Evolutionary conservation across 495 filamentous ascomycete species (phyloP).

Genomic region (Penicillium roqueforti): DNA sequence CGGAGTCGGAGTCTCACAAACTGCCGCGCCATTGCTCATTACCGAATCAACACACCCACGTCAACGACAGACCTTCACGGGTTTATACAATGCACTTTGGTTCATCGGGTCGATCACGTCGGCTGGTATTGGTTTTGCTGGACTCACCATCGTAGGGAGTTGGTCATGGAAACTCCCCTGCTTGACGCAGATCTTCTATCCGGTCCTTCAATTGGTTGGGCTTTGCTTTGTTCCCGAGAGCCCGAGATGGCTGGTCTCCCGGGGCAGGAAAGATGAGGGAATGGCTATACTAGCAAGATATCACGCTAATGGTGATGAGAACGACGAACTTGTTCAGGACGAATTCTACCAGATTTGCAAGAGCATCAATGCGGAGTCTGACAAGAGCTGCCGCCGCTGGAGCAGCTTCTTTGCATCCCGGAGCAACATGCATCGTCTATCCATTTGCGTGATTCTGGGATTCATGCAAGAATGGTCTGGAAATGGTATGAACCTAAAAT

Average conservation of each 20-base stretch:
- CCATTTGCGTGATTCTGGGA: slow-evolving; percentile 56
- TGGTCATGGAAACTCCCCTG: slow-evolving; percentile 30
- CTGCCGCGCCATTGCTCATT: slow-evolving; percentile 26
- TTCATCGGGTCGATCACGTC: slow-evolving; percentile 27
- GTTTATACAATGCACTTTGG: slow-evolving; percentile 27
- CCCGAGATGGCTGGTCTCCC: slow-evolving; percentile 41
- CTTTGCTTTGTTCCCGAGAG: slow-evolving; percentile 24
- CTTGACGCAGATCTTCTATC: slow-evolving; percentile 22
- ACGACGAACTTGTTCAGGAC: slow-evolving; percentile 24
- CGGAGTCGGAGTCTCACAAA: slow-evolving; percentile 29
- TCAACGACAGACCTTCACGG: slow-evolving; percentile 21
- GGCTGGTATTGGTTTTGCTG: slow-evolving; percentile 19
- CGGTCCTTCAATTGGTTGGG: slow-evolving; percentile 15
- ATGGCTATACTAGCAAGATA: slow-evolving; percentile 35
- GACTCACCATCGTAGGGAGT: slow-evolving; percentile 14
- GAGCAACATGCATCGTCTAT: slow-evolving; percentile 61
- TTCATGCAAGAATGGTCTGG: slow-evolving; percentile 61
- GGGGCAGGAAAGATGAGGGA: slow-evolving; percentile 37
- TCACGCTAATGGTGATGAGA: slow-evolving; percentile 29
- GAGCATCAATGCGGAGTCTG: slow-evolving; percentile 47
- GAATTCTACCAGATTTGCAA: slow-evolving; percentile 40
- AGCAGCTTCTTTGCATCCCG: slow-evolving; percentile 55
- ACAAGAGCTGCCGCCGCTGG: slow-evolving; percentile 19
- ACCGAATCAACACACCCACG: slow-evolving; percentile 24
- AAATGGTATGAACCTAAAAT: slow-evolving; percentile 46